Evolutionary conservation across 177 flowering plant species (phyloP), one percentile per base, ranked within the genome.

Genomic region (Vitis hybrid): DNA sequence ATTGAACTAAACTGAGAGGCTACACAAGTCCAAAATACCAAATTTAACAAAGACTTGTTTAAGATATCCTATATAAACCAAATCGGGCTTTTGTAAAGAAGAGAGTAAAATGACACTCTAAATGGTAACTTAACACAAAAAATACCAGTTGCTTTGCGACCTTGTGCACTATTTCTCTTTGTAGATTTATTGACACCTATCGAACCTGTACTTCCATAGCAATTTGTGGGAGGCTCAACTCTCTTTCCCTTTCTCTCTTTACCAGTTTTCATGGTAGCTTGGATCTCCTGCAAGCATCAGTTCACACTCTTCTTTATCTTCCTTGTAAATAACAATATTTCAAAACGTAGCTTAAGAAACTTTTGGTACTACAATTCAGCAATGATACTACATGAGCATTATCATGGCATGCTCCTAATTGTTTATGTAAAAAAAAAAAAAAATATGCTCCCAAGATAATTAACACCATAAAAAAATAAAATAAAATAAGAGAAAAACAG

Each of bases 191-290:
- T 68, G 54, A 41, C 60, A 46, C 57, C 74, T 61, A 50, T 49
- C 27, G 35, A 52, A 68, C 62, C 69, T 62, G 15, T 46, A 17
- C 24, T 60, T 55, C 21, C 58, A 32, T 64, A 72, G 35, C 66
- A 55, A 64, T 71, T 71, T 57, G 20, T 9, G 24, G 68, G 69
- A 65, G 71, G 65, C 58, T 71, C 80, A 11, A n/a, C 54, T 52
- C 32, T 71, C 60, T 61, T 76, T 61, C 56, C 65, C 57, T 69
- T 75, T 20, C 48, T 73, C 70, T 61, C 77, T 71, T 73, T 71
- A 64, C 65, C 21, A 68, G 77, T 64, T 77, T 73, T 78, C 86
- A 83, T 86, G 64, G 67, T 17, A 53, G 20, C 61, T 59, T 67
- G 66, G 61, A 50, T 70, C 66, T 64, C 65, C 66, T 65, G 61